Evolutionary conservation across 495 filamentous ascomycete genomes (phyloP).

Genomic region (Podospora anserina): DNA sequence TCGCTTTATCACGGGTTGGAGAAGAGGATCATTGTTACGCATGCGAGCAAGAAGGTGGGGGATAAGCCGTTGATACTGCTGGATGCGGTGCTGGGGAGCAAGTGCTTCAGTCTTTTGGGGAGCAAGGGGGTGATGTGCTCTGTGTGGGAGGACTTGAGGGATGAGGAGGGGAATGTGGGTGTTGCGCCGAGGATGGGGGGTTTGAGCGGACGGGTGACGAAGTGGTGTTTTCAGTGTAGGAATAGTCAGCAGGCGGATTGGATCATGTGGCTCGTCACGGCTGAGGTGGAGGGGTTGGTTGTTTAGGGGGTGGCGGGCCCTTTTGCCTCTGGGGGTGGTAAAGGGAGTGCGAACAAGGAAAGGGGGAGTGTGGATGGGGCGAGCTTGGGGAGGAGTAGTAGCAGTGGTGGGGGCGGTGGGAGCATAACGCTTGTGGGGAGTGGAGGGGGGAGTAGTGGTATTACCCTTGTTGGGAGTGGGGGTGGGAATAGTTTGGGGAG

Average conservation of each 20-base stretch:
- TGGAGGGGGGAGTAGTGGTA: neutral
- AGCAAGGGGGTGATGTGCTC: slow-evolving; percentile 81
- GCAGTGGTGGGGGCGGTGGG: too few relatives aligned
- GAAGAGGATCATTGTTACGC: slow-evolving; percentile 76
- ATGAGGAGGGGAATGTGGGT: slow-evolving; percentile 64
- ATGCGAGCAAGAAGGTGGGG: slow-evolving; percentile 53
- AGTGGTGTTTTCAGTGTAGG: slow-evolving; percentile 77
- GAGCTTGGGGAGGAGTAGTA: neutral
- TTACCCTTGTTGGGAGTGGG: neutral
- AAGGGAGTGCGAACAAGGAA: neutral
- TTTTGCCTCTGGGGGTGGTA: neutral
- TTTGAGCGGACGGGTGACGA: slow-evolving; percentile 64
- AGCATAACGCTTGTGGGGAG: neutral
- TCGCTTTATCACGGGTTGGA: slow-evolving; percentile 57
- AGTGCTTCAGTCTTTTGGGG: slow-evolving; percentile 78
- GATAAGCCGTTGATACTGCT: slow-evolving; percentile 66
- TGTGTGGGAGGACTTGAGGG: slow-evolving; percentile 77
- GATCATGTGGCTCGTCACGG: slow-evolving; percentile 45
- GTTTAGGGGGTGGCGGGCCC: neutral
- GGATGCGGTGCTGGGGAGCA: slow-evolving; percentile 79
- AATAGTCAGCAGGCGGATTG: slow-evolving; percentile 42
- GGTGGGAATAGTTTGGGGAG: neutral
- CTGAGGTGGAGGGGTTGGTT: slow-evolving; percentile 43
- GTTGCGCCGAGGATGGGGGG: slow-evolving; percentile 66
- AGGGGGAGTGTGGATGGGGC: neutral